phyloP scores from a whole-genome alignment of 1,284 basidiomycete genomes.

The Sanguinoderma infundibulare region DNA sequence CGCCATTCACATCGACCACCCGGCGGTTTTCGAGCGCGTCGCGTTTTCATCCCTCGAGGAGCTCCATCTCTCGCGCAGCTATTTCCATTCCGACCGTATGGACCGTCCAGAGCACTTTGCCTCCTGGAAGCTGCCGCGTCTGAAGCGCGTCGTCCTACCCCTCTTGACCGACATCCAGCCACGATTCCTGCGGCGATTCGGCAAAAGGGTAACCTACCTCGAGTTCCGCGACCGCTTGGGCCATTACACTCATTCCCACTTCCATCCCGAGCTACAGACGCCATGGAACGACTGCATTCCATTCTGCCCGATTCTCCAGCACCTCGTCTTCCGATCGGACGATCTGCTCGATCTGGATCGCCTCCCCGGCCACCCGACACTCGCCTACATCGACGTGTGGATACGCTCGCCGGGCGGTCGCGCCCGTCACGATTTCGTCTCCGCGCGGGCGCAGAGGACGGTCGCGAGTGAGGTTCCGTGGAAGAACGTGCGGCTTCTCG shows the following conservation, averaged over 20 bases:
- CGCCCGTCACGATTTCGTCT: background rate
- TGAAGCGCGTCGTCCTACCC: conserved; percentile 12
- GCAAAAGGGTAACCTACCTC: conserved; percentile 8
- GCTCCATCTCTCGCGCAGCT: conserved; percentile 16
- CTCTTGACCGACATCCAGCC: conserved; percentile 9
- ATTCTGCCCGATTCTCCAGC: conserved; percentile 9
- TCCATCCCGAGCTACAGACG: too few species aligned
- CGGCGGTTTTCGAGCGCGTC: background rate
- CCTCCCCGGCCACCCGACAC: conserved; percentile 11
- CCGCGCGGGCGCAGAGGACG: background rate
- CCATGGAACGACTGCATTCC: conserved; percentile 7
- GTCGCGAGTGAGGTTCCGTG: background rate
- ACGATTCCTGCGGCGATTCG: conserved; percentile 5
- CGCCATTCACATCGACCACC: conserved; percentile 15
- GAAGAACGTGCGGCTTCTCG: conserved; percentile 16
- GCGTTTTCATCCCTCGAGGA: conserved; percentile 5
- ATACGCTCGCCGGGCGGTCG: conserved; percentile 1
- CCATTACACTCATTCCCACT: background rate
- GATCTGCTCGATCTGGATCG: background rate
- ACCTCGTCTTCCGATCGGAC: conserved; percentile 12
- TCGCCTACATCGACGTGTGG: conserved; percentile 16
- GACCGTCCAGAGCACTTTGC: conserved; percentile 5
- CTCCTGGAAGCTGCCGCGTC: conserved; percentile 9
- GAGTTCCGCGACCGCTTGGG: conserved; percentile 20
- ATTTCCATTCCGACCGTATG: background rate